Conservation (phyloP, 768 basidiomycete species). For the Amylocystis lapponica region DNA sequence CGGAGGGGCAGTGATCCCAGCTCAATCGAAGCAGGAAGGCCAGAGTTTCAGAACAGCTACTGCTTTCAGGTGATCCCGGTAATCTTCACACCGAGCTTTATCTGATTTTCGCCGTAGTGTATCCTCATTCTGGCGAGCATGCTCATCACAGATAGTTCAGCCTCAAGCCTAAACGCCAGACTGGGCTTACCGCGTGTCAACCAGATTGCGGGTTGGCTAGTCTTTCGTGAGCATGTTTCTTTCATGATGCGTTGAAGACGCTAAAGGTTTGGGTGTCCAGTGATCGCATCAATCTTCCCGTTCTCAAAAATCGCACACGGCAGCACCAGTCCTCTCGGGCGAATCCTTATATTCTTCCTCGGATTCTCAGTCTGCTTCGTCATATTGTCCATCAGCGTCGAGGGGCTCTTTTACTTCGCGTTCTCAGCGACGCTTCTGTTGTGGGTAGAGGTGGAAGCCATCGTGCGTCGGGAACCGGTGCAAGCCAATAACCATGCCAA, state of each 20-base stretch:
- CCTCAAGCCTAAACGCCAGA: slow-evolving; percentile 56
- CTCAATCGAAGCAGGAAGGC: not conserved
- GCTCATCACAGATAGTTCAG: slow-evolving; percentile 52
- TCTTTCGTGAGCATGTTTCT: slow-evolving; percentile 46
- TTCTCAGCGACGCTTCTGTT: slow-evolving; percentile 55
- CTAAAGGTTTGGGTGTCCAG: too few species aligned
- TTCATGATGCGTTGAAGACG: not conserved
- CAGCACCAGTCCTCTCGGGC: slow-evolving; percentile 36
- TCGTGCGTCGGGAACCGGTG: slow-evolving; percentile 14
- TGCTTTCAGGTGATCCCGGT: slow-evolving; percentile 3
- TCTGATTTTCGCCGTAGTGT: slow-evolving; percentile 27
- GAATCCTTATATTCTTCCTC: slow-evolving; percentile 58
- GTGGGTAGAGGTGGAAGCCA: slow-evolving; percentile 64
- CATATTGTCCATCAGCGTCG: slow-evolving; percentile 75
- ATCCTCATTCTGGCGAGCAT: slow-evolving; percentile 42
- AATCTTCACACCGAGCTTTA: not conserved
- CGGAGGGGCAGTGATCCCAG: slow-evolving; percentile 1
- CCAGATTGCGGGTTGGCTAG: slow-evolving; percentile 59
- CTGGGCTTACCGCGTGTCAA: slow-evolving; percentile 55
- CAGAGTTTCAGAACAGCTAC: slow-evolving; percentile 5
- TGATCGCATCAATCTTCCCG: slow-evolving; percentile 44
- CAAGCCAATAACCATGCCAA: not conserved
- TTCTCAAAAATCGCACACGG: slow-evolving; percentile 30
- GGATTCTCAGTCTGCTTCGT: slow-evolving; percentile 73
- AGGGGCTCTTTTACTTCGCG: slow-evolving; percentile 73